Conservation (phyloP, 768 basidiomycete species). For the Trametes gibbosa region DNA sequence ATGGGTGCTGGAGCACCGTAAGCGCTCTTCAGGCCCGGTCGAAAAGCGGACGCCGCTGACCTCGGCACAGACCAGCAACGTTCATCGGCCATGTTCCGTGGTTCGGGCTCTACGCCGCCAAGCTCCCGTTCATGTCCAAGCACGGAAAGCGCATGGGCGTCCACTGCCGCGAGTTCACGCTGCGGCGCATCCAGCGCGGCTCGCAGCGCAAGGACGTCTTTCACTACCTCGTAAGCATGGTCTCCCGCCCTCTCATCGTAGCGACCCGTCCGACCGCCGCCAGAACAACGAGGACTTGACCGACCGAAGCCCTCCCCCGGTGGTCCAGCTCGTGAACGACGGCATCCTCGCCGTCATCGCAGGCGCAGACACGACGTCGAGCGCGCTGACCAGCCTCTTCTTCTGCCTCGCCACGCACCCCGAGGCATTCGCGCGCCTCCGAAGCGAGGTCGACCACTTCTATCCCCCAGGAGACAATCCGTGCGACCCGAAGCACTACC, state of each 20-base stretch:
- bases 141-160: neutral
- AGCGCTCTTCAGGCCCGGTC: neutral
- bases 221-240: conserved; percentile 37
- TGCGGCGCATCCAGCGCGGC: conserved; percentile 25
- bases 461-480: conserved; percentile 36
- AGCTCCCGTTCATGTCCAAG: conserved; percentile 1
- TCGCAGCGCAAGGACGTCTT: conserved; percentile 41
- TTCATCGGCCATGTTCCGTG: neutral
- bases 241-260: too few species aligned
- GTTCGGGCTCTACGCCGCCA: neutral
- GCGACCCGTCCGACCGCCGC: too few species aligned
- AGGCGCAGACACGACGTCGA: conserved; percentile 45
- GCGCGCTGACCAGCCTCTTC: conserved; percentile 36
- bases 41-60: neutral
- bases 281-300: conserved; percentile 42
- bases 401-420: conserved; percentile 35
- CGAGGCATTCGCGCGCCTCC: conserved; percentile 33
- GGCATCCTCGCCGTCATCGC: conserved; percentile 43
- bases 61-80: neutral
- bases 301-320: conserved; percentile 35
- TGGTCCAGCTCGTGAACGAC: conserved; percentile 38
- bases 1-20: conserved; percentile 9
- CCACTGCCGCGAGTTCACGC: neutral
- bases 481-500: conserved; percentile 2
- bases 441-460: conserved; percentile 38